These are phyloP conservation scores for Chlorella vulgaris DNA, from an alignment of 139 green algal species.

Conservation along the genomic window DNA sequence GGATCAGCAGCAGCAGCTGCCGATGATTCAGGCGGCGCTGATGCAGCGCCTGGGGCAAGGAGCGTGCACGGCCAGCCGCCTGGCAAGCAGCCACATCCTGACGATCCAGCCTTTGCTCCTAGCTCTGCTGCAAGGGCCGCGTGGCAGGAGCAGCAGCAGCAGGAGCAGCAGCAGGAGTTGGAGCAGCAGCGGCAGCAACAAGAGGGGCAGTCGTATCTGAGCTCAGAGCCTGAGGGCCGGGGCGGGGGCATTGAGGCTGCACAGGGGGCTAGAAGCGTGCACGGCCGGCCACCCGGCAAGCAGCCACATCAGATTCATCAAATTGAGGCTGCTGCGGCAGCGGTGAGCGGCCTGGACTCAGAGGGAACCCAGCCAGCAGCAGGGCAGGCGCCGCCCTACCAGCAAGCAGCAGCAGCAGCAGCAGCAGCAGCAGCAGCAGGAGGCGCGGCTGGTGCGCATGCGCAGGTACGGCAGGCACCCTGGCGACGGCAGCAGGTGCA, in stretches of 20 bases:
- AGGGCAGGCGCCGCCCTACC: not conserved
- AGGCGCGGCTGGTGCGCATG: no score
- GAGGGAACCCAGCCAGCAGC: not conserved
- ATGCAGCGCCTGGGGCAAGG: not conserved
- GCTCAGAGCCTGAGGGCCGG: not conserved
- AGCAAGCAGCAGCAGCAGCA: not conserved
- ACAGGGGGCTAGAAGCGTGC: not conserved
- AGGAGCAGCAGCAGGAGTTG: not conserved
- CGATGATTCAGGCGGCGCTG: not conserved
- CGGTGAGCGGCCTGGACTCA: not conserved
- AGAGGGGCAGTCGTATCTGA: not conserved
- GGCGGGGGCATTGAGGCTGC: not conserved
- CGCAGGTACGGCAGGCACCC: slow-evolving; percentile 5
- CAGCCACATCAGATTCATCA: not conserved
- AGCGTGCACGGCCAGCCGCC: slow-evolving; percentile 25
- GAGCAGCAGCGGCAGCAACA: not conserved
- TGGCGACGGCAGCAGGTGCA: slow-evolving; percentile 3
- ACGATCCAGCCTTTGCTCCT: slow-evolving; percentile 3
- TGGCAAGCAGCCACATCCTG: slow-evolving; percentile 20
- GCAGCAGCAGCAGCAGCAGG: not conserved
- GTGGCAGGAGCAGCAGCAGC: not conserved
- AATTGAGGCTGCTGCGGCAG: not conserved
- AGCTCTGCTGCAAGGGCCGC: not conserved
- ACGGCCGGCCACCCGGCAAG: slow-evolving; percentile 14
- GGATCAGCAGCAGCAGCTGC: not conserved